A percentile compares a stretch with the other conserved stretches of the same genome.
These are phyloP conservation scores for Aspergillus jensenii DNA, from an alignment of 2,329 filamentous ascomycete species.

Conservation along the genomic window DNA sequence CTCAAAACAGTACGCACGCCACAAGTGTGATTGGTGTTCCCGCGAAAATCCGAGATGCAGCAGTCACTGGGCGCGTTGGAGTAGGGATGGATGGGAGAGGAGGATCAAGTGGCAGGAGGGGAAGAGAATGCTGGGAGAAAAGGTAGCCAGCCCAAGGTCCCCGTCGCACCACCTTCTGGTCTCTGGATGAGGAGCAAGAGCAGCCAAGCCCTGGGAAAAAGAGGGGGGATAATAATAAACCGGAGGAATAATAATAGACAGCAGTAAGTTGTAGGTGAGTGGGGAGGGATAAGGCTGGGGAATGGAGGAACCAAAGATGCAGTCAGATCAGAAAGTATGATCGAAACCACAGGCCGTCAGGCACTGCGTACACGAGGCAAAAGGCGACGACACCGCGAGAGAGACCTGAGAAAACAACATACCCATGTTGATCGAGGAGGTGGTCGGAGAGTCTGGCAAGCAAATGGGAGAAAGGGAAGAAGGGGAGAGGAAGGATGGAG, in stretches of 20 bases:
- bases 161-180: not conserved
- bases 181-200: not conserved
- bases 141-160: constrained; percentile 3
- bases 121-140: not conserved
- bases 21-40: constrained; percentile 17
- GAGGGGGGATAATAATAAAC: constrained; percentile 7
- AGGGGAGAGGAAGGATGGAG: not conserved
- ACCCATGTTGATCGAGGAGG: constrained; percentile 20
- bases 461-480: not conserved
- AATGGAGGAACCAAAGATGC: constrained; percentile 12
- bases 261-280: not conserved
- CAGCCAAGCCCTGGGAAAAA: constrained; percentile 3
- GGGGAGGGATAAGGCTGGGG: constrained; percentile 6
- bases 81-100: constrained; percentile 3
- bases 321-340: constrained; percentile 9
- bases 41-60: constrained; percentile 16
- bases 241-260: constrained; percentile 9
- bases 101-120: not conserved
- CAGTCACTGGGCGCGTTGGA: not conserved
- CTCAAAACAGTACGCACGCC: constrained; percentile 9
- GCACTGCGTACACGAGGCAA: not conserved
- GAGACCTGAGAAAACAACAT: not conserved
- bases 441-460: not conserved
- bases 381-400: not conserved
- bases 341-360: not conserved